Percentiles rank a stretch among this genome's conserved stretches.
phyloP scores from a whole-genome alignment of 495 filamentous ascomycete genomes.

The Hypomontagnella submonticulosa region DNA sequence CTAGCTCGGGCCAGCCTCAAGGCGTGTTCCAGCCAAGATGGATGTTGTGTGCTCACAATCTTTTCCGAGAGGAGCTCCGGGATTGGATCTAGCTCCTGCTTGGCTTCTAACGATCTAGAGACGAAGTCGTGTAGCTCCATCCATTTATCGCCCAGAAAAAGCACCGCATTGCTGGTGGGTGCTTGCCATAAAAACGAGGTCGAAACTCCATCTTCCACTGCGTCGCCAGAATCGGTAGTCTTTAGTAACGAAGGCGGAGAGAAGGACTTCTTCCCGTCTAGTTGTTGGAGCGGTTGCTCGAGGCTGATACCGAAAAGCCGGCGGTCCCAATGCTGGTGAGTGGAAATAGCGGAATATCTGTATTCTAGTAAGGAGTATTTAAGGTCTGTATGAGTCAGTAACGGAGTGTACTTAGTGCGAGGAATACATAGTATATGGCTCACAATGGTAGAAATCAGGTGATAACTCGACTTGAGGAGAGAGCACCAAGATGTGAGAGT shows the following conservation, averaged over 20 bases:
- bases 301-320: conserved; percentile 79
- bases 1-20: conserved; percentile 75
- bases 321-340: conserved; percentile 54
- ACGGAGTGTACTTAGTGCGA: not conserved
- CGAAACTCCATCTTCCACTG: conserved; percentile 44
- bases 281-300: conserved; percentile 71
- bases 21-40: conserved; percentile 81
- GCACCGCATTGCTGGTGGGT: conserved; percentile 79
- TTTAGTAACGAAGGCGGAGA: conserved; percentile 55
- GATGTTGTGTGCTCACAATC: conserved; percentile 68
- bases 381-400: conserved; percentile 54
- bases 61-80: conserved; percentile 57
- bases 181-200: conserved; percentile 83
- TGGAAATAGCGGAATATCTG: conserved; percentile 68
- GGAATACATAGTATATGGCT: conserved; percentile 26
- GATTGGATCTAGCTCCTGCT: conserved; percentile 45
- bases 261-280: conserved; percentile 67
- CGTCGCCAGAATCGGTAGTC: conserved; percentile 39
- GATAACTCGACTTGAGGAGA: conserved; percentile 81
- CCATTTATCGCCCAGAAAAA: conserved; percentile 88
- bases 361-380: conserved; percentile 80
- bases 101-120: conserved; percentile 62
- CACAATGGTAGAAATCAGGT: conserved; percentile 80
- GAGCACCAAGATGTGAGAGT: conserved; percentile 79
- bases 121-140: conserved; percentile 80